phyloP scores from a whole-genome alignment of 192 early-diverging fungal species.

The Backusella australiensis region DNA sequence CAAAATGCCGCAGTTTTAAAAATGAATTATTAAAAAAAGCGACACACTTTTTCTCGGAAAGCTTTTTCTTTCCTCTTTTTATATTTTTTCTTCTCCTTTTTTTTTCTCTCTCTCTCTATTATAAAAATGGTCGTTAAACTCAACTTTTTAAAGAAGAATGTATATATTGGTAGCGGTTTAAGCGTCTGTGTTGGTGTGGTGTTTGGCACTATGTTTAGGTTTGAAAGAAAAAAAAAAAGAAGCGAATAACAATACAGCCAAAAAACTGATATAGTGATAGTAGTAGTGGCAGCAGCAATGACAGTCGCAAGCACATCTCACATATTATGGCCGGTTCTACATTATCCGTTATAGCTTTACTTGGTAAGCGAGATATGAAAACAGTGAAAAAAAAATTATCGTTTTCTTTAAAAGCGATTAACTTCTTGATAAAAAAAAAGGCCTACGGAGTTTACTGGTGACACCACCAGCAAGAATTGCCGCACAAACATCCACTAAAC shows the following conservation, averaged over 20 bases:
- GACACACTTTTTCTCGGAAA: not conserved
- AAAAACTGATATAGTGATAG: not conserved
- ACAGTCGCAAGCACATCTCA: not conserved
- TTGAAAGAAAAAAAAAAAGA: not conserved
- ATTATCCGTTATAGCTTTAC: not conserved
- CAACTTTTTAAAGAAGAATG: not conserved
- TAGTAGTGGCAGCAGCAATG: not conserved
- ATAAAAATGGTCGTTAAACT: not conserved
- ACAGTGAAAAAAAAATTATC: not conserved
- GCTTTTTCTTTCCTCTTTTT: not conserved
- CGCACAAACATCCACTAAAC: not conserved
- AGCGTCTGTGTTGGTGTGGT: slow-evolving; percentile 11
- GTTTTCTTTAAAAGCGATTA: not conserved
- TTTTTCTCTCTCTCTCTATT: not conserved
- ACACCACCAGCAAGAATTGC: not conserved
- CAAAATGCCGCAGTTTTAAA: not conserved
- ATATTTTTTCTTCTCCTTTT: not conserved
- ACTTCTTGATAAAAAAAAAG: slow-evolving; percentile 1
- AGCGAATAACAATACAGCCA: not conserved
- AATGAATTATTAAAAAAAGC: not conserved
- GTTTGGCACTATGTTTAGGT: slow-evolving; percentile 11
- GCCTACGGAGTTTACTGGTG: slow-evolving; percentile 7
- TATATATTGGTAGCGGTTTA: not conserved
- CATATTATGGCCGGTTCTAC: slow-evolving; percentile 2
- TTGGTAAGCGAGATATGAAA: slow-evolving; percentile 5